Evolutionary conservation across 2,329 filamentous ascomycete genomes (phyloP), one percentile per base, ranked within the genome.

Genomic region (Fusarium verrucosum): DNA sequence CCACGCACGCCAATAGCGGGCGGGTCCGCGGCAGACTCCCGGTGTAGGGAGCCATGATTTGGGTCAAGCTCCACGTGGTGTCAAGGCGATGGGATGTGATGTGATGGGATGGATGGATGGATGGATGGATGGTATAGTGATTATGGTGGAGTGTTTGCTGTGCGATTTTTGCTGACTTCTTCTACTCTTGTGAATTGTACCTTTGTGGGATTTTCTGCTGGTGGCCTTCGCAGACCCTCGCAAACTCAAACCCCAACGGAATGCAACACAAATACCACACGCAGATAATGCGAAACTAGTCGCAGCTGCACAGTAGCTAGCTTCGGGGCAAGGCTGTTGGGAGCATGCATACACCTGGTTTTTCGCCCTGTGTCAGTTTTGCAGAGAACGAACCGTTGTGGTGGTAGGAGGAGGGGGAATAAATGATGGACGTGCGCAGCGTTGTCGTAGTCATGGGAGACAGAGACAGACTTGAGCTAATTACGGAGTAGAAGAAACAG

Each of bases 11-110:
- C 52, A 46, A 59, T 70, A 46, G 65, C 50, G 58, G 59, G 59
- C 62, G 70, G 70, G 69, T 71, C 69, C 70, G 70, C 69, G 70
- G 70, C 67, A 69, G 53, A 50, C 53, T 72, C 66, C 70, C 70
- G 70, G 68, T 54, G 62, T 53, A 66, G 45, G 63, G 62, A 66
- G 65, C 52, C 58, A 64, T 65, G 47, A 49, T 68, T 69, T 71
- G 58, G 68, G 66, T 60, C 57, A 60, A 41, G 59, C 65, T 71
- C 70, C 70, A 72, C 70, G 70, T 72, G 70, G 67, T 69, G 56
- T 68, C 61, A 65, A 65, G 66, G 62, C 50, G 59, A 66, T 57
- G 43, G 43, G 64, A 52, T 57, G n/a, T n/a, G n/a, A n/a, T n/a
- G n/a, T n/a, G n/a, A n/a, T n/a, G n/a, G n/a, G n/a, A n/a, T n/a